Percentiles rank a stretch among this genome's conserved stretches.
Conservation (phyloP, 176 grass and related monocot genomes). For the Carex scoparia region DNA sequence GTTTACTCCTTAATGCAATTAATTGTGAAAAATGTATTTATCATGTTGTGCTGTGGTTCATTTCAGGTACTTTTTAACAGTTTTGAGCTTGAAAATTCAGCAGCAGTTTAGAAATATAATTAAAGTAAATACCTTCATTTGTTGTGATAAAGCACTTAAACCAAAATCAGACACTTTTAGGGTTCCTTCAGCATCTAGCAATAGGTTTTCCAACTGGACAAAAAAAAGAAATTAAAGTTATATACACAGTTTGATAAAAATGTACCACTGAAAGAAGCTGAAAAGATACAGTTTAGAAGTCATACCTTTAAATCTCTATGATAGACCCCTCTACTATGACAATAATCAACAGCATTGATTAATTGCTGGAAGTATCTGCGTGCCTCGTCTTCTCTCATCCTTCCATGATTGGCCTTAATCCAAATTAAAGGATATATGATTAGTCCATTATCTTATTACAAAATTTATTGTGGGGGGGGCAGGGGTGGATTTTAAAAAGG, state of each 20-base stretch:
- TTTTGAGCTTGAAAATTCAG: background rate
- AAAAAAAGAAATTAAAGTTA: slow-evolving; percentile 21
- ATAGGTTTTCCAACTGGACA: slow-evolving; percentile 88
- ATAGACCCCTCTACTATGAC: slow-evolving; percentile 96
- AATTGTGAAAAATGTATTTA: background rate
- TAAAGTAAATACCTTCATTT: slow-evolving; percentile 60
- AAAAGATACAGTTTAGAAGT: background rate
- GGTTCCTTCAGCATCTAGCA: slow-evolving; percentile 82
- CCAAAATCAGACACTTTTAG: slow-evolving; percentile 98
- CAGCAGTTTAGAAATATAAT: background rate
- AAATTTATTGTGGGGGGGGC: background rate
- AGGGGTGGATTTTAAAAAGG: slow-evolving; percentile 17
- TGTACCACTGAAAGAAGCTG: slow-evolving; percentile 12
- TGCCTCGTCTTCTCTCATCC: slow-evolving; percentile 88
- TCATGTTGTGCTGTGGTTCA: background rate
- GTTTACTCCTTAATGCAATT: background rate
- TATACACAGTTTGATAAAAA: slow-evolving; percentile 10
- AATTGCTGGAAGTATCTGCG: slow-evolving; percentile 93
- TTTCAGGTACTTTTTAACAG: slow-evolving; percentile 3
- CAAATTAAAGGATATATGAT: background rate
- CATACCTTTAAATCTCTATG: slow-evolving; percentile 95
- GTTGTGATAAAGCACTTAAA: slow-evolving; percentile 89
- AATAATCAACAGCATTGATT: slow-evolving; percentile 92
- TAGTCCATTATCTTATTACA: background rate
- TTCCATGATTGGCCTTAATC: slow-evolving; percentile 79